These are phyloP conservation scores for Nothophaeocryptopus gaeumannii DNA, from an alignment of 2,329 filamentous ascomycete species.

Conservation along the genomic window DNA sequence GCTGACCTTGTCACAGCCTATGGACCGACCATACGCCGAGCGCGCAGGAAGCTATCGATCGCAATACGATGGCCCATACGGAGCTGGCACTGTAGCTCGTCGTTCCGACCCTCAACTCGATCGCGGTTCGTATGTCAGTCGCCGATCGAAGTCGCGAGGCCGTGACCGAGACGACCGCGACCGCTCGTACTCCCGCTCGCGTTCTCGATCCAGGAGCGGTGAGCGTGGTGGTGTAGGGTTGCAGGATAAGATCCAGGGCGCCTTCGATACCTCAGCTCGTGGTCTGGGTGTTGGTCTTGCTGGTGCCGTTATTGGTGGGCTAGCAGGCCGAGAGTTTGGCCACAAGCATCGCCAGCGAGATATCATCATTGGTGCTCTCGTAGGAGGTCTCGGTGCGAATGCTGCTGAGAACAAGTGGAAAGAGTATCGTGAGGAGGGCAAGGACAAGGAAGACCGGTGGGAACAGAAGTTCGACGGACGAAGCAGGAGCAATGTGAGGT, in stretches of 20 bases:
- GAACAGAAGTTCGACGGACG: conserved; percentile 21
- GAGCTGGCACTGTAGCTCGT: conserved; percentile 26
- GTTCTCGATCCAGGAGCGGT: conserved; percentile 16
- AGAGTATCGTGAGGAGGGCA: conserved; percentile 29
- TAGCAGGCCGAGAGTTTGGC: conserved; percentile 34
- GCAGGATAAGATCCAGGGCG: conserved; percentile 31
- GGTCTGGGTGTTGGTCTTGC: conserved; percentile 35
- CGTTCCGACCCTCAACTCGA: conserved; percentile 29
- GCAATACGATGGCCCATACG: conserved; percentile 23
- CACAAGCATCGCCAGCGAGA: conserved; percentile 33
- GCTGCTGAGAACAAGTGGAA: conserved; percentile 33
- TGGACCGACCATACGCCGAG: conserved; percentile 23
- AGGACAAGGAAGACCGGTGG: conserved; percentile 22
- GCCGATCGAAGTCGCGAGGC: conserved; percentile 13
- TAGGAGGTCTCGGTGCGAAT: conserved; percentile 36
- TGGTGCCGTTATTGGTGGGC: conserved; percentile 35
- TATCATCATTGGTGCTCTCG: conserved; percentile 34
- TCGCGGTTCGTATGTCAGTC: conserved; percentile 19
- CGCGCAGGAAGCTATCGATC: conserved; percentile 23
- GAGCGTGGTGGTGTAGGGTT: conserved; percentile 20
- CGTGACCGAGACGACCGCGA: conserved; percentile 23
- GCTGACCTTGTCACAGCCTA: conserved; percentile 26
- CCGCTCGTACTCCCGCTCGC: conserved; percentile 24
- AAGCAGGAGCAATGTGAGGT: conserved; percentile 24
- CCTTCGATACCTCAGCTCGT: conserved; percentile 33